phyloP scores from a whole-genome alignment of 495 filamentous ascomycete genomes.

The Neurospora hispaniola region DNA sequence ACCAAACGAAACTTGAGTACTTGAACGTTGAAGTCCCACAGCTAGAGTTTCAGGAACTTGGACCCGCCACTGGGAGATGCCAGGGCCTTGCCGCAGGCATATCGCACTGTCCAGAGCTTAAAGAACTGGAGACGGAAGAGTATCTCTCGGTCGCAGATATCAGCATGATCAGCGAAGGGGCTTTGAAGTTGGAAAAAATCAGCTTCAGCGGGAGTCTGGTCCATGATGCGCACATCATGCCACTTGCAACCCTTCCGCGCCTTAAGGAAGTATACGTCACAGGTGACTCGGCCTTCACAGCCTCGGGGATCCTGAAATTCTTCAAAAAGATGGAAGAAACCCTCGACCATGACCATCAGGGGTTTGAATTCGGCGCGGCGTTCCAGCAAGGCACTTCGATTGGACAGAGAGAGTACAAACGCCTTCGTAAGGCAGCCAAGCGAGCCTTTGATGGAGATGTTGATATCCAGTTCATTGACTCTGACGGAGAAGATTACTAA shows the following conservation, averaged over 20 bases:
- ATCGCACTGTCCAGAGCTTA: slow-evolving; percentile 23
- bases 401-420: background rate
- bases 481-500: background rate
- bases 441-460: background rate
- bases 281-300: slow-evolving; percentile 37
- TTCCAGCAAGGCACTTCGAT: background rate
- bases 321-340: slow-evolving; percentile 28
- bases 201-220: slow-evolving; percentile 44
- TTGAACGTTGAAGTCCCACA: slow-evolving; percentile 39
- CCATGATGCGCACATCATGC: slow-evolving; percentile 37
- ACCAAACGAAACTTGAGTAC: slow-evolving; percentile 14
- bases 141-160: slow-evolving; percentile 11
- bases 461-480: background rate
- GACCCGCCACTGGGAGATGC: background rate
- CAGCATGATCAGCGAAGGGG: slow-evolving; percentile 10
- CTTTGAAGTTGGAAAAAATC: slow-evolving; percentile 45
- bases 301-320: slow-evolving; percentile 35
- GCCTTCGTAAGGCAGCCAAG: background rate
- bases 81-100: slow-evolving; percentile 36
- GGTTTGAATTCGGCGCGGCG: slow-evolving; percentile 5
- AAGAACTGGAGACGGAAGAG: slow-evolving; percentile 17
- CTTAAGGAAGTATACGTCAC: slow-evolving; percentile 38
- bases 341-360: slow-evolving; percentile 14
- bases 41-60: slow-evolving; percentile 37
- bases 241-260: slow-evolving; percentile 25